Conservation (phyloP, 768 basidiomycete genomes). For the Russula abietina region DNA sequence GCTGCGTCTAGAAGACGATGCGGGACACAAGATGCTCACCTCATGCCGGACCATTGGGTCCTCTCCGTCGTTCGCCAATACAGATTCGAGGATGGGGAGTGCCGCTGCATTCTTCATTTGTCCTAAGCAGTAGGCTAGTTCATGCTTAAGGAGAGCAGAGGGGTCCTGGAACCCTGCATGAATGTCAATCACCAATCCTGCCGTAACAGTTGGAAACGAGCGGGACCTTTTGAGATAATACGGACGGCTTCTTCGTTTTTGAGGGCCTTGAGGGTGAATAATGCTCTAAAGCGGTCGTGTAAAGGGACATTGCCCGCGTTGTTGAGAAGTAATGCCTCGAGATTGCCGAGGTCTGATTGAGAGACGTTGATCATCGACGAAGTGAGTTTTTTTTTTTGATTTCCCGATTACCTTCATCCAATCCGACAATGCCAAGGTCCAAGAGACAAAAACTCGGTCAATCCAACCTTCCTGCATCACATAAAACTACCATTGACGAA, state of each 20-base stretch:
- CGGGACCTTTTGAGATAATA: slow-evolving; percentile 78
- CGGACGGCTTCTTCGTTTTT: slow-evolving; percentile 71
- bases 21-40: slow-evolving; percentile 36
- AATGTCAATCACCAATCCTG: neutral
- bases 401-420: slow-evolving; percentile 23
- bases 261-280: slow-evolving; percentile 88
- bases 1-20: slow-evolving; percentile 21
- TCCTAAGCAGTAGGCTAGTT: slow-evolving; percentile 94
- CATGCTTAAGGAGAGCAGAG: slow-evolving; percentile 91
- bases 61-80: slow-evolving; percentile 62
- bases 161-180: slow-evolving; percentile 71
- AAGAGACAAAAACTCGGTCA: slow-evolving; percentile 84
- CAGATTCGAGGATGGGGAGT: slow-evolving; percentile 69
- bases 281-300: slow-evolving; percentile 81
- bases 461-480: slow-evolving; percentile 28
- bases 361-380: slow-evolving; percentile 31
- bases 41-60: slow-evolving; percentile 99
- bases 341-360: slow-evolving; percentile 51
- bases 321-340: slow-evolving; percentile 79
- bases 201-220: neutral
- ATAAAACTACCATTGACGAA: slow-evolving; percentile 20
- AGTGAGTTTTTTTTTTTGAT: slow-evolving; percentile 10
- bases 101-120: slow-evolving; percentile 76
- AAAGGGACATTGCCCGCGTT: slow-evolving; percentile 62
- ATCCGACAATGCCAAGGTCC: slow-evolving; percentile 70